Percentiles rank a stretch among this genome's conserved stretches.
Conservation (phyloP, 306 rosid species). For the Cucurbita moschata region DNA sequence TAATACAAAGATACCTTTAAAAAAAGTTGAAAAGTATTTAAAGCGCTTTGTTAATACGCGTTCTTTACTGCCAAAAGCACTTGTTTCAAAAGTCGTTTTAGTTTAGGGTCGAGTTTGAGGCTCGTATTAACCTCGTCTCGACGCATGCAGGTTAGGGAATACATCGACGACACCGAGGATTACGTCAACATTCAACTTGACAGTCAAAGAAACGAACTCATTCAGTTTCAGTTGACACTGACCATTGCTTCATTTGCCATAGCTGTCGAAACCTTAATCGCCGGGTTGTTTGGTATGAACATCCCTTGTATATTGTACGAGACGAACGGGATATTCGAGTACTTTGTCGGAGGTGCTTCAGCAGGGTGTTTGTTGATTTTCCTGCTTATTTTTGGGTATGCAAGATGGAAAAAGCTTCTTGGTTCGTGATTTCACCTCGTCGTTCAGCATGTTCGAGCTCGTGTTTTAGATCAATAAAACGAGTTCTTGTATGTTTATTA, state of each 20-base stretch:
- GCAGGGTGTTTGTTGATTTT: slow-evolving; percentile 36
- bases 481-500: no score
- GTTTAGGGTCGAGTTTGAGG: background rate
- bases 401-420: slow-evolving; percentile 81
- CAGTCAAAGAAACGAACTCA: slow-evolving; percentile 91
- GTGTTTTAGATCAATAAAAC: background rate
- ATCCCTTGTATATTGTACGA: slow-evolving; percentile 41
- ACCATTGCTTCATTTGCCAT: slow-evolving; percentile 84
- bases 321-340: slow-evolving; percentile 24
- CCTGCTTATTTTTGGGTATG: slow-evolving; percentile 61
- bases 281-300: slow-evolving; percentile 83
- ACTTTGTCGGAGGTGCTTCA: slow-evolving; percentile 26
- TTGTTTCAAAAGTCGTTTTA: background rate
- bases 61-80: background rate
- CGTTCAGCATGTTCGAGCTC: background rate
- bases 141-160: slow-evolving; percentile 80
- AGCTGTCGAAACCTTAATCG: slow-evolving; percentile 55
- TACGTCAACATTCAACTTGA: slow-evolving; percentile 93
- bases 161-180: slow-evolving; percentile 95
- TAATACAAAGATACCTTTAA: background rate
- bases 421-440: slow-evolving; percentile 37
- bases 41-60: background rate
- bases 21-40: background rate
- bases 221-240: slow-evolving; percentile 86
- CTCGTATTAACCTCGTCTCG: background rate